A percentile compares a stretch with the other conserved stretches of the same genome.
Evolutionary conservation across 495 filamentous ascomycete species (phyloP).

Genomic region (Lophiostoma macrostomum): DNA sequence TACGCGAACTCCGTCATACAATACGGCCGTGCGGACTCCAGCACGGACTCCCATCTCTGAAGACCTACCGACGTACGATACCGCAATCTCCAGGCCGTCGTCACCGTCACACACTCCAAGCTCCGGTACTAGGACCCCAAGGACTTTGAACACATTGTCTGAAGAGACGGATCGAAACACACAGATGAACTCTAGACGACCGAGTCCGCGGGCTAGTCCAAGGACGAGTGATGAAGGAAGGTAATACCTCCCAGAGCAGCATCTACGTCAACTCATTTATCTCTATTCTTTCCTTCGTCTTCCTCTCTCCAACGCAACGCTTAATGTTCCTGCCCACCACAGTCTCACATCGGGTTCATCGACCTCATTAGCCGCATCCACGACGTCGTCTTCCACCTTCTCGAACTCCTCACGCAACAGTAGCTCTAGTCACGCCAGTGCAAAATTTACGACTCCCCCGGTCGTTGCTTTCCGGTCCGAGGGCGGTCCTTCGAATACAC

Average conservation of each 20-base stretch:
- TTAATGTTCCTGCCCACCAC: conserved; percentile 6
- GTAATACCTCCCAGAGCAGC: conserved; percentile 19
- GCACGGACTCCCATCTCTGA: conserved; percentile 31
- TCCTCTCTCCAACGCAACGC: background rate
- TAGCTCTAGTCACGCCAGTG: no score
- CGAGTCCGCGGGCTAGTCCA: conserved; percentile 6
- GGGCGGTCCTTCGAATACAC: no score
- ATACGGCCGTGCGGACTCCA: conserved; percentile 40
- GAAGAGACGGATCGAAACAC: conserved; percentile 32
- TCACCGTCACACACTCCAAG: conserved; percentile 27
- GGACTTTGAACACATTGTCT: conserved; percentile 26
- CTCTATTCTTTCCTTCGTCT: background rate
- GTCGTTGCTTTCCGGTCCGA: no score
- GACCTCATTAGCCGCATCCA: background rate
- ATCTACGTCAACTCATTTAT: background rate
- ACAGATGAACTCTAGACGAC: conserved; percentile 21
- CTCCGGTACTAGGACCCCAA: conserved; percentile 9
- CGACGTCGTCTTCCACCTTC: conserved; percentile 1
- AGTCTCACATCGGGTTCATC: background rate
- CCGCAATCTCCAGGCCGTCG: conserved; percentile 40
- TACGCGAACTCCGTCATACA: conserved; percentile 42
- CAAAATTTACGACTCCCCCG: no score
- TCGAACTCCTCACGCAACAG: background rate
- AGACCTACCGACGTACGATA: conserved; percentile 41
- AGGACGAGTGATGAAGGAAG: conserved; percentile 17